These are phyloP conservation scores for Phaeoacremonium minimum DNA, from an alignment of 2,329 filamentous ascomycete species.

Conservation along the genomic window DNA sequence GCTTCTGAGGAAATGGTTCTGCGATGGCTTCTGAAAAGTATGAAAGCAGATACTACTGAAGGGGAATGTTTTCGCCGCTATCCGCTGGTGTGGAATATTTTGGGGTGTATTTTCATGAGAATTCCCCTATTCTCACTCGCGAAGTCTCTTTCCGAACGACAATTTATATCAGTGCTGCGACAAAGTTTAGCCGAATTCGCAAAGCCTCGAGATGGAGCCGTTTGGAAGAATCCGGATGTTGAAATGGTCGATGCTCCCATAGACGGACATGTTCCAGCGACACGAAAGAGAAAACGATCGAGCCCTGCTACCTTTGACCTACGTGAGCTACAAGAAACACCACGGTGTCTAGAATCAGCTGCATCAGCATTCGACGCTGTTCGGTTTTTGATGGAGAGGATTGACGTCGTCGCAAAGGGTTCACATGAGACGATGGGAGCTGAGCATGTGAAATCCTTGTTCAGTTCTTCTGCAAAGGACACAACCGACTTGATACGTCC, in stretches of 20 bases:
- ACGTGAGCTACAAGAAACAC: conserved; percentile 28
- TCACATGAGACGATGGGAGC: conserved; percentile 46
- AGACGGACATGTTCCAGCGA: conserved; percentile 13
- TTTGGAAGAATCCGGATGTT: conserved; percentile 11
- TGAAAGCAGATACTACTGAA: conserved; percentile 41
- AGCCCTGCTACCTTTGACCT: conserved; percentile 31
- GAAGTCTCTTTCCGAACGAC: conserved; percentile 65
- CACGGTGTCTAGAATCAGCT: conserved; percentile 40
- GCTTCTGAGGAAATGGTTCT: conserved; percentile 55
- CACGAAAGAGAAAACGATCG: conserved; percentile 43
- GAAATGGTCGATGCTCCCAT: conserved; percentile 20
- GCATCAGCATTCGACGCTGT: conserved; percentile 44
- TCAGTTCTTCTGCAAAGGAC: conserved; percentile 44
- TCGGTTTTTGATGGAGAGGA: conserved; percentile 38
- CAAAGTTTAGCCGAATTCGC: conserved; percentile 59
- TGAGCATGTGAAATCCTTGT: conserved; percentile 55
- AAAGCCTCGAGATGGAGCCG: conserved; percentile 15
- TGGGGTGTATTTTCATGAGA: conserved; percentile 56
- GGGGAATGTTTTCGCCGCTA: conserved; percentile 51
- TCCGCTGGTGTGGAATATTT: conserved; percentile 56
- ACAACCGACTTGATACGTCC: conserved; percentile 39
- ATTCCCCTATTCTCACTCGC: conserved; percentile 68
- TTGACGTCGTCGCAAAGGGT: conserved; percentile 26
- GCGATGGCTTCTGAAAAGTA: conserved; percentile 60
- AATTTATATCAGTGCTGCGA: conserved; percentile 63